A percentile compares a stretch with the other conserved stretches of the same genome.
phyloP scores from a whole-genome alignment of 2,329 filamentous ascomycete genomes.

The Fusarium neocosmosporiellum region DNA sequence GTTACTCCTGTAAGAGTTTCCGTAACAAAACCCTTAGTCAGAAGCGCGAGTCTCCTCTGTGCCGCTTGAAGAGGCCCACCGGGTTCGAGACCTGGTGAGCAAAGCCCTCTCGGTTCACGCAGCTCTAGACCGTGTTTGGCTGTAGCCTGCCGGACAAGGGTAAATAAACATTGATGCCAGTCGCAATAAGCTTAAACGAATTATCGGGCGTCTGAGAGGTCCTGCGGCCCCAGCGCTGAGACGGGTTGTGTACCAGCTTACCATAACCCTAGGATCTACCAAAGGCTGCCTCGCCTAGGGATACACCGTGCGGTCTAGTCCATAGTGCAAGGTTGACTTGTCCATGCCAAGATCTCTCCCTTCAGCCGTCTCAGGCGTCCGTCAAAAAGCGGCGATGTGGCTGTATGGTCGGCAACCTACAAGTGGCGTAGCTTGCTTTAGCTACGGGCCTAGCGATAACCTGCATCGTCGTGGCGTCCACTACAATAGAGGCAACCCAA shows the following conservation, averaged over 20 bases:
- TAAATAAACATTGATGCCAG: not conserved
- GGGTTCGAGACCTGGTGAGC: not conserved
- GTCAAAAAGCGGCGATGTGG: conserved; percentile 2
- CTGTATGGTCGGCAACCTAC: not conserved
- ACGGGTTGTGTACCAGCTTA: not conserved
- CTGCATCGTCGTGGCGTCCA: not conserved
- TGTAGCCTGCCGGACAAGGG: not conserved
- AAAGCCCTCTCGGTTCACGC: not conserved
- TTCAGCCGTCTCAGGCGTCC: not conserved
- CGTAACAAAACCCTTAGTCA: not conserved
- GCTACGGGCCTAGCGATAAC: not conserved
- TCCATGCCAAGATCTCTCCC: not conserved
- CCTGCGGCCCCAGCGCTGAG: not conserved
- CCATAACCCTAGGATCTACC: not conserved
- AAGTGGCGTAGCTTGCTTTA: not conserved
- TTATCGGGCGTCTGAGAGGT: not conserved
- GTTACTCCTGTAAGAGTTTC: not conserved
- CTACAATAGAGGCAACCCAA: not conserved
- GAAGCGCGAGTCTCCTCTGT: not conserved
- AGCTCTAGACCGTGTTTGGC: not conserved
- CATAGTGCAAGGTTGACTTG: not conserved
- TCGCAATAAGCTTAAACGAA: not conserved
- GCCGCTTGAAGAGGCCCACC: not conserved
- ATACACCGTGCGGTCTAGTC: not conserved
- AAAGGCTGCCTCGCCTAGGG: not conserved